phyloP scores from a whole-genome alignment of 202 grass and related monocot genomes.

The Zizania palustris region DNA sequence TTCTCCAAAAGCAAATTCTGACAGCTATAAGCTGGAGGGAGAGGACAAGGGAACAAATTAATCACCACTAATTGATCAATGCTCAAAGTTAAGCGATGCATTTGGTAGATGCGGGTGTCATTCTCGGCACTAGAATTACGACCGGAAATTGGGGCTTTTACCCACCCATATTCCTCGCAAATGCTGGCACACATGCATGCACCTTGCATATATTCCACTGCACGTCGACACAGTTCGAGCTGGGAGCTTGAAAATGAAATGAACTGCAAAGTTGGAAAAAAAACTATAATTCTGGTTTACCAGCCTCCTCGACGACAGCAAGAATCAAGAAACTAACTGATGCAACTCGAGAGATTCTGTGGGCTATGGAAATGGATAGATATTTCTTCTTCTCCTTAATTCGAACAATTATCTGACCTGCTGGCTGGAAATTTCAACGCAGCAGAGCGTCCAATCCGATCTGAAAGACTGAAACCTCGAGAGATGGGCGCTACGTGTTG shows the following conservation, averaged over 20 bases:
- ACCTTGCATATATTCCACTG: conserved; percentile 18
- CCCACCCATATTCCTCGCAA: conserved; percentile 36
- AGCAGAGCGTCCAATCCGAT: conserved; percentile 20
- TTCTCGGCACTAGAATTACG: conserved; percentile 46
- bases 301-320: too few species aligned
- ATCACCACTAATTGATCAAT: conserved; percentile 2
- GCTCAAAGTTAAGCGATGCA: conserved; percentile 2
- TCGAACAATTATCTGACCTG: too few species aligned
- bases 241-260: neutral
- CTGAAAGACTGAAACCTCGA: conserved; percentile 27
- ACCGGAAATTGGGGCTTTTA: conserved; percentile 60
- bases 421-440: too few species aligned
- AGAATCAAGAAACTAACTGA: too few species aligned
- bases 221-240: neutral
- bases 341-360: too few species aligned
- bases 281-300: neutral
- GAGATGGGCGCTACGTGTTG: neutral
- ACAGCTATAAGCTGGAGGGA: conserved; percentile 36
- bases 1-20: conserved; percentile 7
- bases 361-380: too few species aligned
- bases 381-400: too few species aligned
- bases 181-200: neutral
- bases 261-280: neutral
- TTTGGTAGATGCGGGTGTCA: conserved; percentile 44
- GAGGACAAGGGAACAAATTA: conserved; percentile 45